A percentile compares a stretch with the other conserved stretches of the same genome.
Conservation (phyloP, 441 rosid species). For the Populus hybrid region DNA sequence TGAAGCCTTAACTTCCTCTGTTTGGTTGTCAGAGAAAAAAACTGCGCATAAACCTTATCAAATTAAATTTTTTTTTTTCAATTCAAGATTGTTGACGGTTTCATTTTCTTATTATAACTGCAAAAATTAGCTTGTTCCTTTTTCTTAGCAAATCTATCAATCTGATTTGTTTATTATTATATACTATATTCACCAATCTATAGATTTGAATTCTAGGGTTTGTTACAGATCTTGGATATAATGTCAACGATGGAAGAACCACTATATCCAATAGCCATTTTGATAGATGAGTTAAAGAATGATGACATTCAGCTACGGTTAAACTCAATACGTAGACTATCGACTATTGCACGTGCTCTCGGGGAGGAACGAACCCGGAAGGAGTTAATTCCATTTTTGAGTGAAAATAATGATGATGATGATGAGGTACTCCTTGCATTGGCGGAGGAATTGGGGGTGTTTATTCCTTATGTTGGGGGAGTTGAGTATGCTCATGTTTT, state of each 20-base stretch:
- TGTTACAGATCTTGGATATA: conserved; percentile 13
- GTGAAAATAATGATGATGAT: conserved; percentile 93
- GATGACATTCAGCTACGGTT: conserved; percentile 90
- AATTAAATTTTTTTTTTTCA: neutral
- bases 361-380: conserved; percentile 92
- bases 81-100: neutral
- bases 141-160: neutral
- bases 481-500: conserved; percentile 78
- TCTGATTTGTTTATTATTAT: neutral
- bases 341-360: conserved; percentile 90
- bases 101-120: neutral
- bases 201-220: conserved; percentile 25
- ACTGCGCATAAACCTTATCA: neutral
- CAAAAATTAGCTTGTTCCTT: neutral
- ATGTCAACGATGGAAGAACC: conserved; percentile 95
- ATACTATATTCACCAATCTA: neutral
- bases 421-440: conserved; percentile 95
- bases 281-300: conserved; percentile 89
- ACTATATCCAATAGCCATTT: conserved; percentile 80
- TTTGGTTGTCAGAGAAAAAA: conserved; percentile 13
- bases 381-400: conserved; percentile 82
- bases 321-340: conserved; percentile 77
- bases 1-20: neutral
- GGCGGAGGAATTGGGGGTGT: conserved; percentile 93
- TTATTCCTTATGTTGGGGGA: conserved; percentile 93